Evolutionary conservation across 768 basidiomycete genomes (phyloP).

Genomic region (Pholiota conissans): DNA sequence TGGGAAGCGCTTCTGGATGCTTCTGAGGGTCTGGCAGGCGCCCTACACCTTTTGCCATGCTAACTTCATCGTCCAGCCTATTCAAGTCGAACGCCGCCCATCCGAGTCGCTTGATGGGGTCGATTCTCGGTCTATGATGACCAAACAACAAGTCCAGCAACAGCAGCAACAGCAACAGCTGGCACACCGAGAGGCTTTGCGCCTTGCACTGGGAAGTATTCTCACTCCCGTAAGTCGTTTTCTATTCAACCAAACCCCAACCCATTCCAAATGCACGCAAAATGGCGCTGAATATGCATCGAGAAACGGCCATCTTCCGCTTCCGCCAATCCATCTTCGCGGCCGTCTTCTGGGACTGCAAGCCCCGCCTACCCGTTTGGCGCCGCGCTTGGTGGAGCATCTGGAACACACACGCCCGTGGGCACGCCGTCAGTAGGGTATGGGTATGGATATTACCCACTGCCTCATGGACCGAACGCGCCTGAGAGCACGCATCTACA

Average conservation of each 20-base stretch:
- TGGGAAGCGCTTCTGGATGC: no score
- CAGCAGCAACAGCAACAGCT: slow-evolving; percentile 28
- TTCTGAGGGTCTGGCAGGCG: no score
- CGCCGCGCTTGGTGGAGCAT: slow-evolving; percentile 13
- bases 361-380: slow-evolving; percentile 44
- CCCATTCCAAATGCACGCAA: not conserved
- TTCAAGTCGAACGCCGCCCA: slow-evolving; percentile 34
- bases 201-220: slow-evolving; percentile 61
- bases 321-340: slow-evolving; percentile 28
- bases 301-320: slow-evolving; percentile 54
- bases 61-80: no score
- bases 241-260: slow-evolving; percentile 6
- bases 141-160: slow-evolving; percentile 5
- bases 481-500: slow-evolving; percentile 27
- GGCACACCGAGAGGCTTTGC: slow-evolving; percentile 49
- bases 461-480: slow-evolving; percentile 21
- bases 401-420: slow-evolving; percentile 29
- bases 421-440: slow-evolving; percentile 24
- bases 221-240: slow-evolving; percentile 51
- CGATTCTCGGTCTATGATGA: slow-evolving; percentile 13
- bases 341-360: slow-evolving; percentile 51
- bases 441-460: slow-evolving; percentile 20
- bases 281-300: slow-evolving; percentile 10
- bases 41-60: no score
- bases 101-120: slow-evolving; percentile 21